Evolutionary conservation across 345 rosid species (phyloP).

Genomic region (Combretum micranthum): DNA sequence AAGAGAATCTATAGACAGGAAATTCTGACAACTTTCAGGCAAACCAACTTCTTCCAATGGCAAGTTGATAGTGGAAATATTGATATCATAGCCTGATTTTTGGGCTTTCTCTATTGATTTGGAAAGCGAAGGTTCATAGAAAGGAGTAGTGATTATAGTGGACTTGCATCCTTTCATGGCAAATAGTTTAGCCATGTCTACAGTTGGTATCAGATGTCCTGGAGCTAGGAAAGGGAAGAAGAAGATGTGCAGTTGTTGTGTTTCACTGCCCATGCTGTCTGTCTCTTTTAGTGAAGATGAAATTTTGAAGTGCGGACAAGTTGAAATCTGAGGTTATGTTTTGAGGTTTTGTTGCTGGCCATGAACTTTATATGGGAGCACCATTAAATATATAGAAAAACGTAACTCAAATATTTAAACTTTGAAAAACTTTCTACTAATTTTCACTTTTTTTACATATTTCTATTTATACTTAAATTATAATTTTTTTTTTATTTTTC

Average conservation of each 20-base stretch:
- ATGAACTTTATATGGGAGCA: too few species aligned
- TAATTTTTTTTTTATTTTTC: constrained; percentile 7
- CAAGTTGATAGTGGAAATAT: constrained; percentile 23
- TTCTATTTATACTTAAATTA: too few species aligned
- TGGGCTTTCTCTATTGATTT: not conserved
- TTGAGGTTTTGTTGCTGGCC: too few species aligned
- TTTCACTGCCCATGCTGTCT: constrained; percentile 9
- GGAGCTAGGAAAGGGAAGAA: constrained; percentile 51
- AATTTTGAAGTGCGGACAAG: too few species aligned
- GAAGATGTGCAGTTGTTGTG: constrained; percentile 25
- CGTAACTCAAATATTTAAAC: too few species aligned
- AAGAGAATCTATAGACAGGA: constrained; percentile 11
- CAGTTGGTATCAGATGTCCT: constrained; percentile 46
- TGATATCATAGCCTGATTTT: constrained; percentile 19
- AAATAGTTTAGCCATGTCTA: constrained; percentile 54
- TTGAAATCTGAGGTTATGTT: too few species aligned
- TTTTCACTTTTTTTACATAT: too few species aligned
- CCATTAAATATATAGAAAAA: too few species aligned
- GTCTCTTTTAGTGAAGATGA: too few species aligned
- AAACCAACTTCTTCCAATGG: constrained; percentile 36
- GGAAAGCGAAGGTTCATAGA: constrained; percentile 11
- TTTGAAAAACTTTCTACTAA: too few species aligned
- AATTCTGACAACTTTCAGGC: constrained; percentile 36
- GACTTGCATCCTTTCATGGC: constrained; percentile 29
- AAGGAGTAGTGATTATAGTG: constrained; percentile 46